phyloP scores from a whole-genome alignment of 2,329 filamentous ascomycete species.

The Acephala macrosclerotiorum region DNA sequence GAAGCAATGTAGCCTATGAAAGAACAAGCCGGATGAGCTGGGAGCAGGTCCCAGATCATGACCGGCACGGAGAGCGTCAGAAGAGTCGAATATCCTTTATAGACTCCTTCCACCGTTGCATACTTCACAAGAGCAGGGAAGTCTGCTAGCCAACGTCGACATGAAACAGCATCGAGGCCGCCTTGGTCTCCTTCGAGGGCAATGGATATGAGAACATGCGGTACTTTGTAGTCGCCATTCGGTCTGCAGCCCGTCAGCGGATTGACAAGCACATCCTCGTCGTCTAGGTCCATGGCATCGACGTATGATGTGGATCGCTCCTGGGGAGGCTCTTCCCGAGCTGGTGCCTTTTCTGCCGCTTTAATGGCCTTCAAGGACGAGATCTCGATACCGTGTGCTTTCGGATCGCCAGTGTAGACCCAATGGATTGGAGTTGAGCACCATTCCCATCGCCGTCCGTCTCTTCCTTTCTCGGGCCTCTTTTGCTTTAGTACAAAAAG shows the following conservation, averaged over 20 bases:
- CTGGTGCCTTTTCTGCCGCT: slow-evolving; percentile 12
- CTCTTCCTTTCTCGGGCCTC: slow-evolving; percentile 59
- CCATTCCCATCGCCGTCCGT: slow-evolving; percentile 64
- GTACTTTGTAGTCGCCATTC: slow-evolving; percentile 27
- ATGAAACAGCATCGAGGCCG: slow-evolving; percentile 20
- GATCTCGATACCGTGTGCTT: slow-evolving; percentile 64
- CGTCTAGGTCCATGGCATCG: slow-evolving; percentile 29
- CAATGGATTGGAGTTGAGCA: slow-evolving; percentile 67
- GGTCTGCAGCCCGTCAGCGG: slow-evolving; percentile 14
- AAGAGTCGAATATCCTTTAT: slow-evolving; percentile 28
- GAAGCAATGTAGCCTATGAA: slow-evolving; percentile 30
- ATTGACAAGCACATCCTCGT: slow-evolving; percentile 14
- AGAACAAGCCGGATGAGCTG: slow-evolving; percentile 28
- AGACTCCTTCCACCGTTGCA: slow-evolving; percentile 31
- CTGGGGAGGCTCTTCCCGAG: slow-evolving; percentile 2
- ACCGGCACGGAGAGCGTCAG: slow-evolving; percentile 29
- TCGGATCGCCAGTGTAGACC: slow-evolving; percentile 69
- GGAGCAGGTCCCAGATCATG: slow-evolving; percentile 31
- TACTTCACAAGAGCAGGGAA: slow-evolving; percentile 31
- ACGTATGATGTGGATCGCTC: slow-evolving; percentile 22
- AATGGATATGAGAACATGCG: slow-evolving; percentile 30
- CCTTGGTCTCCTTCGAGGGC: slow-evolving; percentile 29
- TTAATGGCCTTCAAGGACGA: slow-evolving; percentile 42
- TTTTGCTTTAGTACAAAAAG: slow-evolving; percentile 67
- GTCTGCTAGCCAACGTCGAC: slow-evolving; percentile 27